Percentiles rank a stretch among this genome's conserved stretches.
These are phyloP conservation scores for Colletotrichum truncatum DNA, from an alignment of 2,329 filamentous ascomycete species.

Conservation along the genomic window DNA sequence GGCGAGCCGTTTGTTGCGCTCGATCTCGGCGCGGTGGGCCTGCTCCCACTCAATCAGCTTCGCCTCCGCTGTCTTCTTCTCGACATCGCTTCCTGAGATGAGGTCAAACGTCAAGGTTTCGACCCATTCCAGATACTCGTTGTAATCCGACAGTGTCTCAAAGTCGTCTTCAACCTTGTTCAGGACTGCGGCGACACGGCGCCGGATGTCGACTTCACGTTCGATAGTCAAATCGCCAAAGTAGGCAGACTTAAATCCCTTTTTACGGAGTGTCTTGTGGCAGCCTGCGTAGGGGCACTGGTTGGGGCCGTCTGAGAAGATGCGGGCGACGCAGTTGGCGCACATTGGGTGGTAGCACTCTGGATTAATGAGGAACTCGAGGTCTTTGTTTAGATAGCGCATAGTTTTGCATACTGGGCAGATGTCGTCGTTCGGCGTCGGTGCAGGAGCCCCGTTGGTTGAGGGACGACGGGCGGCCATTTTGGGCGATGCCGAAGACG, in stretches of 20 bases:
- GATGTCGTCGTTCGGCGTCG: constrained; percentile 67
- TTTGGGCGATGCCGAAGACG: too few species aligned
- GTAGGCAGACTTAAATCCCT: constrained; percentile 85
- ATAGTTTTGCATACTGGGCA: constrained; percentile 98
- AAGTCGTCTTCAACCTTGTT: constrained; percentile 94
- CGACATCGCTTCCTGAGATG: constrained; percentile 74
- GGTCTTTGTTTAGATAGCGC: constrained; percentile 92
- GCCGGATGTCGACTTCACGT: constrained; percentile 91
- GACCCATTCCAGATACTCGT: constrained; percentile 93
- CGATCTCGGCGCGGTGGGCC: constrained; percentile 75
- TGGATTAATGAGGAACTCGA: constrained; percentile 95
- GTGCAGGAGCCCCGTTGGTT: constrained; percentile 23
- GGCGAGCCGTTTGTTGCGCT: constrained; percentile 66
- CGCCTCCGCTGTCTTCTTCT: constrained; percentile 57
- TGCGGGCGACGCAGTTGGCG: constrained; percentile 91
- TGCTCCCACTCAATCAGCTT: constrained; percentile 71
- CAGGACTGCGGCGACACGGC: constrained; percentile 81
- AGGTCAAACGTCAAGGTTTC: constrained; percentile 92
- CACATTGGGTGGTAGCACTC: constrained; percentile 99
- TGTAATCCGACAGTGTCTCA: constrained; percentile 82
- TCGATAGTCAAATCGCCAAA: constrained; percentile 91
- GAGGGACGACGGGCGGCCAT: constrained; percentile 21
- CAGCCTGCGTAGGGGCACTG: constrained; percentile 93
- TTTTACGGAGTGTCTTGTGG: constrained; percentile 84
- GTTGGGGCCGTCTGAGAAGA: constrained; percentile 91